Conservation (phyloP, 2,329 filamentous ascomycete species). For the Aureobasidium namibiae region DNA sequence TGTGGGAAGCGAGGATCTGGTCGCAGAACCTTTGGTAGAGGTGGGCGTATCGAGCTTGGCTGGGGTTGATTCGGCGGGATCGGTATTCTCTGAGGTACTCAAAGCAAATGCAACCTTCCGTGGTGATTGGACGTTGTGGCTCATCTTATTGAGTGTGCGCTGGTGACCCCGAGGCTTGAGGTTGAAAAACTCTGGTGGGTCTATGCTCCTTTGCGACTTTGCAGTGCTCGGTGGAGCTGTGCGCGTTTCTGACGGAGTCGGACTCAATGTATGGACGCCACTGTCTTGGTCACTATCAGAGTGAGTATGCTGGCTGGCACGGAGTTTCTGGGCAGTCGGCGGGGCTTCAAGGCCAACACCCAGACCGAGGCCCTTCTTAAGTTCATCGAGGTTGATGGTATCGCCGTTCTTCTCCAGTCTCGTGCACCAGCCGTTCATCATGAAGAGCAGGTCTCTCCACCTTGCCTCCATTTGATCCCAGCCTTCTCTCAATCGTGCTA, state of each 20-base stretch:
- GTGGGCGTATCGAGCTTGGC: constrained; percentile 23
- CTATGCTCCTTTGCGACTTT: constrained; percentile 19
- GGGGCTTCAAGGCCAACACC: constrained; percentile 36
- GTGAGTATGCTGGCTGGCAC: not conserved
- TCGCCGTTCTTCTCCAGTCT: constrained; percentile 65
- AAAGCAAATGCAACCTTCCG: constrained; percentile 20
- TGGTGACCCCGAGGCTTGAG: constrained; percentile 21
- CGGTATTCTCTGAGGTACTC: constrained; percentile 20
- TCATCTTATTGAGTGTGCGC: constrained; percentile 21
- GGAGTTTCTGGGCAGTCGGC: constrained; percentile 14
- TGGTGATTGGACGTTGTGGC: constrained; percentile 14
- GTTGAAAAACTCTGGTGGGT: constrained; percentile 29
- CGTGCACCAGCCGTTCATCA: constrained; percentile 89
- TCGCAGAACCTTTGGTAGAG: constrained; percentile 15
- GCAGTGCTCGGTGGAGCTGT: constrained; percentile 20
- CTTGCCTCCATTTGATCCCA: constrained; percentile 91
- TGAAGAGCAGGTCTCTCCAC: constrained; percentile 79
- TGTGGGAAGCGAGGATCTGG: not conserved
- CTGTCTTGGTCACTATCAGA: not conserved
- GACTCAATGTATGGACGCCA: not conserved
- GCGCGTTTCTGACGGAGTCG: constrained; percentile 2
- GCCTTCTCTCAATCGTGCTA: constrained; percentile 68
- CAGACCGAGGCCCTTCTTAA: constrained; percentile 55
- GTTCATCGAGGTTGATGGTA: constrained; percentile 54
- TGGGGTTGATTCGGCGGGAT: not conserved